Conservation (phyloP, 495 filamentous ascomycete genomes). For the Bacidia gigantensis region DNA sequence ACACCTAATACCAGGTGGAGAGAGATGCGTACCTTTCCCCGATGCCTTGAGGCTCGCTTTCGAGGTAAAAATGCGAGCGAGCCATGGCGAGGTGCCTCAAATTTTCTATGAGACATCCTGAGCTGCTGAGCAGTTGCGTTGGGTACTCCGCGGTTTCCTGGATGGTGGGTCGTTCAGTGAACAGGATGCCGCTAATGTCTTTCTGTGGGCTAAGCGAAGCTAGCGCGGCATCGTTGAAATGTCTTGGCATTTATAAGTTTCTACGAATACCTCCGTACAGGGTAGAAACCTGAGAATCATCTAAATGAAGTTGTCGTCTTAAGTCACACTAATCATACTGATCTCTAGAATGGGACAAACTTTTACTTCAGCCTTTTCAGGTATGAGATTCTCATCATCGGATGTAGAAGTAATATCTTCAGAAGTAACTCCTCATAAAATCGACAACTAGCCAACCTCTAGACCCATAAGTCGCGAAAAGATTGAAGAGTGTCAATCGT, state of each 20-base stretch:
- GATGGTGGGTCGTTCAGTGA: background rate
- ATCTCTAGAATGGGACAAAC: too few species aligned
- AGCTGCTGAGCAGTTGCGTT: background rate
- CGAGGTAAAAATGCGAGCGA: constrained; percentile 93
- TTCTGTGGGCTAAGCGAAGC: background rate
- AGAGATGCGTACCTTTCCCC: constrained; percentile 73
- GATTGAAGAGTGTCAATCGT: too few species aligned
- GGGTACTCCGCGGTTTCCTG: background rate
- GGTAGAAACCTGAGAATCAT: too few species aligned
- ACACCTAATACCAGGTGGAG: background rate
- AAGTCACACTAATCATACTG: too few species aligned
- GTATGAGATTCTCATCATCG: too few species aligned
- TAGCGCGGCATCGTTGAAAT: background rate
- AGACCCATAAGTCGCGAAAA: too few species aligned
- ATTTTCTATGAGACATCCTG: constrained; percentile 60
- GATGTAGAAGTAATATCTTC: too few species aligned
- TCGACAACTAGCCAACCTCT: too few species aligned
- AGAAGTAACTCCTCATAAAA: too few species aligned
- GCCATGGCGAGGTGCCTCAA: constrained; percentile 89
- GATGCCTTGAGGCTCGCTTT: constrained; percentile 91
- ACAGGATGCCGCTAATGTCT: background rate
- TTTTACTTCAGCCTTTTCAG: too few species aligned
- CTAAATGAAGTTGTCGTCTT: too few species aligned
- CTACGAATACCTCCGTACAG: too few species aligned
- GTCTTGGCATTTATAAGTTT: background rate